Evolutionary conservation across 495 filamentous ascomycete genomes (phyloP), one percentile per base, ranked within the genome.

Genomic region (Lasiosphaeria miniovina): DNA sequence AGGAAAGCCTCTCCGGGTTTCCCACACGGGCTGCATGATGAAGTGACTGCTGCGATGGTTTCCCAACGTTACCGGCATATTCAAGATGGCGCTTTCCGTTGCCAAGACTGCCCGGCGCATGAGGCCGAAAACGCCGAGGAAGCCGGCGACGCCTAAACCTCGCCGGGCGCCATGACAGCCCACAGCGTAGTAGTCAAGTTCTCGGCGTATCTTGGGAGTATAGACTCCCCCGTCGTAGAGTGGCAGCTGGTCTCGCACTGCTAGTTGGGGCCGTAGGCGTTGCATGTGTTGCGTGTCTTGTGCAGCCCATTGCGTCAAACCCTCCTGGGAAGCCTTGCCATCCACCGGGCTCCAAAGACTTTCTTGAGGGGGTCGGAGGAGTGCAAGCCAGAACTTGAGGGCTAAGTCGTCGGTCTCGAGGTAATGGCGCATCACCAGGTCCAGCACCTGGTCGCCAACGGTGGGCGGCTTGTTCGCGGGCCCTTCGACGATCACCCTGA

Each of bases 341-440:
- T 24, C 24, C 24, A 24, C 24, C 24, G 24, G 24, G 24, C 24
- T 24, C 24, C 24, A 41, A 41, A 41, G 38, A 3, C 38, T 41
- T 41, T 36, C 24, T 36, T 55, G 55, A 17, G 38, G 40, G 7
- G 54, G 50, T 40, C 40, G 36, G 35, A 32, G 11, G 49, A 51
- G 60, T 7, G 59, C 58, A 15, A 71, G 54, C 63, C 65, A 70
- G 3, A 56, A 55, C 11, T 66, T 61, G n/a, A 73, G 55, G 11
- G 60, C 60, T 10, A 66, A 58, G 17, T 65, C 57, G 33, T 66
- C 65, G 7, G 46, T 57, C 48, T 73, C 66, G n/a, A 75, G 48
- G 59, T 73, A 74, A 52, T 74, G 65, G 10, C 60, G 58, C 55
- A 65, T 63, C 17, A 73, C 59, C 3, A 72, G 57, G 31, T 71